Conservation (phyloP, 345 rosid genomes). For the Melaleuca alternifolia region DNA sequence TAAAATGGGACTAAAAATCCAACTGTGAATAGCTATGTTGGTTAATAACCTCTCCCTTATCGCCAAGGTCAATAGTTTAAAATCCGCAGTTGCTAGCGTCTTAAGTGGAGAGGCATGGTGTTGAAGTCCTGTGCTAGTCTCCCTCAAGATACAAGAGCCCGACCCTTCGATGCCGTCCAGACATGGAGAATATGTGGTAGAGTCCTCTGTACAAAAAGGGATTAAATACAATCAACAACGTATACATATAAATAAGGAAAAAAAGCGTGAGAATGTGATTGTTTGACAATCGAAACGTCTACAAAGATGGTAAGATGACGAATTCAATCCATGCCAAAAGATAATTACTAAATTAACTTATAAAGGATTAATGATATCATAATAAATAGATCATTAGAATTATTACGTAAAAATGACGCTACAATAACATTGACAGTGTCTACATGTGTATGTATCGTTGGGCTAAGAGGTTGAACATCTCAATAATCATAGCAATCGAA, state of each 20-base stretch:
- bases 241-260: neutral
- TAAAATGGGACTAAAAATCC: no score
- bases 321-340: neutral
- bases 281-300: neutral
- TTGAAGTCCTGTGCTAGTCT: no score
- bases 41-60: no score
- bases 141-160: no score
- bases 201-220: no score
- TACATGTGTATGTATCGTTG: neutral
- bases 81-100: no score
- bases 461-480: neutral
- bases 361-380: neutral
- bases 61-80: no score
- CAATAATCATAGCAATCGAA: neutral
- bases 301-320: neutral
- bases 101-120: no score
- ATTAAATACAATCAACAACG: neutral
- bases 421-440: neutral
- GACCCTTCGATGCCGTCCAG: no score
- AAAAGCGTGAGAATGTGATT: neutral
- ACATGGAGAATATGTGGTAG: no score
- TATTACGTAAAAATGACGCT: neutral
- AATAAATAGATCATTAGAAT: neutral
- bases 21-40: no score
- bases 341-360: neutral